Evolutionary conservation across 2,329 filamentous ascomycete species (phyloP).

Genomic region (Alternaria consortialis): DNA sequence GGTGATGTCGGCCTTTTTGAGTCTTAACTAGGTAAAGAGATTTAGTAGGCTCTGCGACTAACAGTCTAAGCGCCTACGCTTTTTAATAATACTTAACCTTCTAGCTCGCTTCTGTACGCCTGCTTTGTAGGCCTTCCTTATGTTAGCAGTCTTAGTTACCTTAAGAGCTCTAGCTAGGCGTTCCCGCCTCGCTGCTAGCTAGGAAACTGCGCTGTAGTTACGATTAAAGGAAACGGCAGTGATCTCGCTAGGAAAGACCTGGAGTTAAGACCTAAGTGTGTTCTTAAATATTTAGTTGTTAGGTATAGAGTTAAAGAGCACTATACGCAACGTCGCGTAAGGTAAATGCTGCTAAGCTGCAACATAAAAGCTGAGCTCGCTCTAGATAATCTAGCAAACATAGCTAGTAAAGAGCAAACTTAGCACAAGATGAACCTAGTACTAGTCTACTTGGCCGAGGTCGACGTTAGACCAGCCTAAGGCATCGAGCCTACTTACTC

Average conservation of each 20-base stretch:
- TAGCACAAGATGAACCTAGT: constrained; percentile 22
- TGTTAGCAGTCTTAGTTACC: constrained; percentile 5
- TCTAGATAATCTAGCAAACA: constrained; percentile 24
- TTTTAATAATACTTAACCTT: no score
- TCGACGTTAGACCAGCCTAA: constrained; percentile 26
- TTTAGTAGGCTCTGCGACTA: neutral
- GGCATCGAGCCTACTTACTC: constrained; percentile 23
- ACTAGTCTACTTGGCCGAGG: constrained; percentile 20
- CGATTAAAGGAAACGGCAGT: constrained; percentile 16
- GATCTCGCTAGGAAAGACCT: constrained; percentile 16
- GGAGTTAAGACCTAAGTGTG: constrained; percentile 10
- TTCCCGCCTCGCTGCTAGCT: neutral
- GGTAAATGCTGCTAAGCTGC: neutral
- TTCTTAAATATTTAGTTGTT: constrained; percentile 17
- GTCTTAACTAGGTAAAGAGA: neutral
- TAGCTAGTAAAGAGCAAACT: constrained; percentile 13
- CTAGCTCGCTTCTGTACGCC: neutral
- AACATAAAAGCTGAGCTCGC: constrained; percentile 19
- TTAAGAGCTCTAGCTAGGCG: constrained; percentile 8
- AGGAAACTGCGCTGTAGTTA: constrained; percentile 15
- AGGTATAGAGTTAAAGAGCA: constrained; percentile 24
- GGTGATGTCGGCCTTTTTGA: constrained; percentile 8
- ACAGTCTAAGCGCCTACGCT: neutral
- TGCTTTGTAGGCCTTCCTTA: constrained; percentile 7
- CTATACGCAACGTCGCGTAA: constrained; percentile 7